Evolutionary conservation across 2,329 filamentous ascomycete species (phyloP).

Genomic region (Sporothrix dimorphospora): DNA sequence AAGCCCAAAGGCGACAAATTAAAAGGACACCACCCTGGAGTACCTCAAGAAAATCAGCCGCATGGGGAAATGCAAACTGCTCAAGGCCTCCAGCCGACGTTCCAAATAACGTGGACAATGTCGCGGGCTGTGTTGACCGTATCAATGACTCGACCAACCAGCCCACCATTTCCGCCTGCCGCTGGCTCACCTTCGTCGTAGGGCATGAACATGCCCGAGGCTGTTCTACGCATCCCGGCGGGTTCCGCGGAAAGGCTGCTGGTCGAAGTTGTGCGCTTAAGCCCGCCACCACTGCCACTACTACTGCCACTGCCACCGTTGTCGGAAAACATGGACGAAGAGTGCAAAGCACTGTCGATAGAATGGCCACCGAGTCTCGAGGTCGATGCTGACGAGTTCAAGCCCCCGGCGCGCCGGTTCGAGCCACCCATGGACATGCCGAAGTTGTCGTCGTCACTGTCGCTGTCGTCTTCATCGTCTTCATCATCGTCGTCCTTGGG

Average conservation of each 20-base stretch:
- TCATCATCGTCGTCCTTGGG: constrained; percentile 34
- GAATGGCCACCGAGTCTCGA: constrained; percentile 25
- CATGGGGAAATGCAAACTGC: background rate
- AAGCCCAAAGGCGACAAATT: constrained; percentile 21
- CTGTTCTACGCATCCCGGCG: constrained; percentile 72
- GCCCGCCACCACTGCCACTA: constrained; percentile 36
- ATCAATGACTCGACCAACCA: constrained; percentile 80
- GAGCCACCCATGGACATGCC: constrained; percentile 32
- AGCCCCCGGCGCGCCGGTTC: constrained; percentile 19
- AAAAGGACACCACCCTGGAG: constrained; percentile 6
- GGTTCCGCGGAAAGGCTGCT: constrained; percentile 55
- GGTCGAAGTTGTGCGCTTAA: constrained; percentile 55
- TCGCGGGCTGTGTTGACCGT: constrained; percentile 75
- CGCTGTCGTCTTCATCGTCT: constrained; percentile 32
- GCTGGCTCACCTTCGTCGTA: constrained; percentile 72
- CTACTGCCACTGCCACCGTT: constrained; percentile 4
- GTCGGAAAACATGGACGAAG: constrained; percentile 27
- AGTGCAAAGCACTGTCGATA: constrained; percentile 17
- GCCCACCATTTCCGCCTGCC: constrained; percentile 59
- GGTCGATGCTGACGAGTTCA: constrained; percentile 29
- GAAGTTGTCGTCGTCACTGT: constrained; percentile 31
- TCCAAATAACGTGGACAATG: constrained; percentile 73
- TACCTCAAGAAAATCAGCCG: background rate
- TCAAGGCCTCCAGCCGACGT: constrained; percentile 66
- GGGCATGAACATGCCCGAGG: constrained; percentile 91